Conservation (phyloP, 2,329 filamentous ascomycete species). For the Colletotrichum sp. region DNA sequence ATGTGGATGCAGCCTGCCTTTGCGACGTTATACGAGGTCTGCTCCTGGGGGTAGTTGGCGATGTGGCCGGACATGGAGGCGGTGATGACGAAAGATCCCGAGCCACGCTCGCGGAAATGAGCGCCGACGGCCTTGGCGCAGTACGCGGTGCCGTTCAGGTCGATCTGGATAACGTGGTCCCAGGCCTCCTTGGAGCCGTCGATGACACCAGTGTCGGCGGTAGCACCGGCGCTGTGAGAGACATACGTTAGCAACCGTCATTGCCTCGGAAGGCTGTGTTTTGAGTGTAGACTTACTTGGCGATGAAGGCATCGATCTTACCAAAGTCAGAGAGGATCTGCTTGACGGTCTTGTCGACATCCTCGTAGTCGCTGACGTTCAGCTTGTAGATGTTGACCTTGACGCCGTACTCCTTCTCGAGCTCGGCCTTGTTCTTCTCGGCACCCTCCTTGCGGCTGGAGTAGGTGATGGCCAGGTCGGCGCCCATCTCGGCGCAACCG, state of each 20-base stretch:
- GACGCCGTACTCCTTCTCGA: constrained; percentile 70
- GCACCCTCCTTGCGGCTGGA: constrained; percentile 73
- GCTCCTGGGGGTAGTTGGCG: constrained; percentile 72
- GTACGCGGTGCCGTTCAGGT: constrained; percentile 74
- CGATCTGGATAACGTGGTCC: constrained; percentile 66
- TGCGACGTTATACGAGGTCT: constrained; percentile 70
- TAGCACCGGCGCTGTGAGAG: constrained; percentile 62
- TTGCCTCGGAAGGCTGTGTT: neutral
- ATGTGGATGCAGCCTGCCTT: constrained; percentile 61
- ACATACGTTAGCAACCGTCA: neutral
- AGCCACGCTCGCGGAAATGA: constrained; percentile 68
- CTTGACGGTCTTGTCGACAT: constrained; percentile 57
- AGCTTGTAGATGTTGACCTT: constrained; percentile 68
- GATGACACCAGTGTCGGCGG: constrained; percentile 70
- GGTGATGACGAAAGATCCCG: constrained; percentile 71
- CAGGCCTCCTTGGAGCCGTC: constrained; percentile 72
- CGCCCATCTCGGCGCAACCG: constrained; percentile 74
- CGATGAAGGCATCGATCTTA: constrained; percentile 76
- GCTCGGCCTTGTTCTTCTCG: constrained; percentile 68
- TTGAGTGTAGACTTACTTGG: constrained; percentile 63
- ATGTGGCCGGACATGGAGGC: constrained; percentile 75
- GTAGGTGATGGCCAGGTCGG: constrained; percentile 75
- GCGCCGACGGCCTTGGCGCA: constrained; percentile 68
- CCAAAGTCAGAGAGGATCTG: constrained; percentile 77
- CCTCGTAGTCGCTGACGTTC: constrained; percentile 57